phyloP scores from a whole-genome alignment of 1,139 yeast species.

The Candida sp. region DNA sequence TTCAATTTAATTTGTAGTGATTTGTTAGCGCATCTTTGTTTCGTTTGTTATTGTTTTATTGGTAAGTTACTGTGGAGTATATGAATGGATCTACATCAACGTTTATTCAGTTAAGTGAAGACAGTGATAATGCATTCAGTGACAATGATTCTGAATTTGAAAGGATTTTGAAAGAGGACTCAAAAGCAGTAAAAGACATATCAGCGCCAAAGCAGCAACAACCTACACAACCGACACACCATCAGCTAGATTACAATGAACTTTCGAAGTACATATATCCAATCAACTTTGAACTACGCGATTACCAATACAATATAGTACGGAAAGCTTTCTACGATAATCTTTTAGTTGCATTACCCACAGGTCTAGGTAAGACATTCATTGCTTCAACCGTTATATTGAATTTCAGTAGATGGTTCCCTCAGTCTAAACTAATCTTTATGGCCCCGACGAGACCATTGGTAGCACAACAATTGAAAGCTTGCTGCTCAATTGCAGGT shows the following conservation, averaged over 20 bases:
- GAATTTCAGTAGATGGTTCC: conserved; percentile 85
- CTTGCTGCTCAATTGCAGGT: conserved; percentile 87
- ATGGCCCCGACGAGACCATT: conserved; percentile 98
- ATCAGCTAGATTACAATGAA: conserved; percentile 38
- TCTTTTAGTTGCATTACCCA: conserved; percentile 86
- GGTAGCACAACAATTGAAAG: conserved; percentile 97
- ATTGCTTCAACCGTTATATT: conserved; percentile 94
- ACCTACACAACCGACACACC: conserved; percentile 47
- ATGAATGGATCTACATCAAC: background rate
- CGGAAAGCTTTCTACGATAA: conserved; percentile 70
- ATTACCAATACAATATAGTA: conserved; percentile 84
- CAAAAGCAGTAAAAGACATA: background rate
- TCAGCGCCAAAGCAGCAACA: background rate
- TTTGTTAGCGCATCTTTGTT: too few species aligned
- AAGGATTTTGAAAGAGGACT: conserved; percentile 4
- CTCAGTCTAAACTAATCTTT: conserved; percentile 73
- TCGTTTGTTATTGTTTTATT: too few species aligned
- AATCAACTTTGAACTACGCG: conserved; percentile 77
- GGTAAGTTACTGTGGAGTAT: background rate
- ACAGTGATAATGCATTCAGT: conserved; percentile 4
- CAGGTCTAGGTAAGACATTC: conserved; percentile 97
- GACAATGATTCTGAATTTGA: conserved; percentile 15
- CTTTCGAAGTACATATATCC: conserved; percentile 71
- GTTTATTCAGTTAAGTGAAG: background rate
- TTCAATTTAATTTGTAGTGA: too few species aligned